Evolutionary conservation across 2,329 filamentous ascomycete genomes (phyloP), one percentile per base, ranked within the genome.

Genomic region (Periconia sp.): DNA sequence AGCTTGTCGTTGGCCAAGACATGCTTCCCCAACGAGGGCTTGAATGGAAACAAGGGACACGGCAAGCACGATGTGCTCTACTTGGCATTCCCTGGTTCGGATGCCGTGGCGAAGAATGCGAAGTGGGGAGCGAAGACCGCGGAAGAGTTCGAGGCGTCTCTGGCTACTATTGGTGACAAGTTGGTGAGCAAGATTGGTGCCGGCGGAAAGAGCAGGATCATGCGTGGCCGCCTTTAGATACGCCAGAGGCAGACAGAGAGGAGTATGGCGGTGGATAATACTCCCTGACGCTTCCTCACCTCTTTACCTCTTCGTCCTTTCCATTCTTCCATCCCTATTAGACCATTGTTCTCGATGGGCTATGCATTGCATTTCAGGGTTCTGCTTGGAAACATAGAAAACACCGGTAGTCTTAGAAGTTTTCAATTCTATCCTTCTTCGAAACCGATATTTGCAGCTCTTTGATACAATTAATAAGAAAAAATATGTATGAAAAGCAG

Each of bases 31-130:
- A 65, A 74, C 15, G 64, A 73, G 15, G 63, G 65, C 1, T 72
- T 88, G 31, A 82, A 73, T 37, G 85, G 85, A 2, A 73, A 85
- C 64, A 75, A 70, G 50, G 85, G 85, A 1, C 80, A 87, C 66
- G 77, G 77, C 41, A 69, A 74, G 15, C 77, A 83, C 33, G 84
- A 88, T 65, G 82, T 88, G 0, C 69, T 88, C 35, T 88, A 82
- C 67, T 76, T 88, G 46, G 85, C 82, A 0, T 88, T 88, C 62
- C 75, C 75, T 0, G 84, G 84, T 1, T 52, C 68, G 0, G 78
- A 81, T 6, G 84, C 85, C 1, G 81, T 86, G 0, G 83, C 84
- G 0, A 84, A 84, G 1, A 69, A 74, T 13, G 85, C 85, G 0
- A 72, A 79, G 30, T 88, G 85, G 85, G 71, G 72, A 9, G 82